These are phyloP conservation scores for Ajuga reptans DNA, from an alignment of 305 asterid species.

Conservation along the genomic window DNA sequence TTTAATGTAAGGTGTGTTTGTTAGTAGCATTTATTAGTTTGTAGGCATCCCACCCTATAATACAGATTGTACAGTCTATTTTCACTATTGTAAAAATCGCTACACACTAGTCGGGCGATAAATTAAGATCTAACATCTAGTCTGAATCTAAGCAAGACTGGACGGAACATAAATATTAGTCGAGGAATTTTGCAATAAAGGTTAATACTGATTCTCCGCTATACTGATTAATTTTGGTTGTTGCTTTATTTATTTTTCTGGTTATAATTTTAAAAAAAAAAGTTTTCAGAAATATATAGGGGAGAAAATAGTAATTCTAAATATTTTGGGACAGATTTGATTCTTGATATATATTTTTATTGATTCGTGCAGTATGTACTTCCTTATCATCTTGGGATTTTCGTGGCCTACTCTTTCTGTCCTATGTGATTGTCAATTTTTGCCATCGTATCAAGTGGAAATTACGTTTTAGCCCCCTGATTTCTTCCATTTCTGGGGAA, in stretches of 20 bases:
- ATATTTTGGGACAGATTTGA: neutral
- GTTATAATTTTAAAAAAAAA: neutral
- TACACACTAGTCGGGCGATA: too few species aligned
- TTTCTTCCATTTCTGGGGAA: neutral
- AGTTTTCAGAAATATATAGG: neutral
- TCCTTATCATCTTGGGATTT: slow-evolving; percentile 37
- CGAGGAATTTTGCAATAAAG: too few species aligned
- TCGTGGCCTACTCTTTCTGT: slow-evolving; percentile 21
- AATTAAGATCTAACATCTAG: too few species aligned
- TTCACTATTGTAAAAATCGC: too few species aligned
- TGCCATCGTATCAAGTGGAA: slow-evolving; percentile 3
- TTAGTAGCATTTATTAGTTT: slow-evolving; percentile 26
- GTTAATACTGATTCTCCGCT: slow-evolving; percentile 13
- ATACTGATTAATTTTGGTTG: slow-evolving; percentile 15
- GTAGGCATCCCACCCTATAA: slow-evolving; percentile 15
- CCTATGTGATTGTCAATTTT: slow-evolving; percentile 9
- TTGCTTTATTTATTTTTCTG: slow-evolving; percentile 5
- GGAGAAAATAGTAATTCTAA: too few species aligned
- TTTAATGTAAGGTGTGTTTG: slow-evolving; percentile 13
- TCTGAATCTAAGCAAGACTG: too few species aligned
- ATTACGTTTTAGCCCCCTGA: slow-evolving; percentile 11
- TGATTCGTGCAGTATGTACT: slow-evolving; percentile 3
- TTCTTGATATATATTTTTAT: neutral
- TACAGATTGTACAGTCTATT: slow-evolving; percentile 25
- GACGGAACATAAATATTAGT: too few species aligned